Conservation (phyloP, 208 protist genomes). For the Leishmania mexicana region DNA sequence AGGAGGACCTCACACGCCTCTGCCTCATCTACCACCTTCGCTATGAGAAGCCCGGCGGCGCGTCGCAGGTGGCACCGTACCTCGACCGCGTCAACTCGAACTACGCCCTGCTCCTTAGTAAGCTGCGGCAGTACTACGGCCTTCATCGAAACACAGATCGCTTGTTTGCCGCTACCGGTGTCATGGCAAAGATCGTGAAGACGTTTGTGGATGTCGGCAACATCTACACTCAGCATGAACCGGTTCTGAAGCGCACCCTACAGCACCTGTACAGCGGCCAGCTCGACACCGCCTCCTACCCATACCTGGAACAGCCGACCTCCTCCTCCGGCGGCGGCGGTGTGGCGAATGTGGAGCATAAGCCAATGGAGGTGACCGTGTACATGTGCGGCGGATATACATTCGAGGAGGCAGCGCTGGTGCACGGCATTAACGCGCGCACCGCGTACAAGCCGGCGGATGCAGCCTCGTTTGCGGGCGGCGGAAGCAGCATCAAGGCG, state of each 20-base stretch:
- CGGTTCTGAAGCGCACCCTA: conserved; percentile 87
- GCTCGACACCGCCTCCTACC: conserved; percentile 52
- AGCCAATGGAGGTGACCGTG: conserved; percentile 68
- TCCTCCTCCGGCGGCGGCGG: conserved; percentile 28
- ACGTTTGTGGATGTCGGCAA: conserved; percentile 93
- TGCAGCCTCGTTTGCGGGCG: conserved; percentile 36
- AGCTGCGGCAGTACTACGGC: conserved; percentile 74
- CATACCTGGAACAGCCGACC: conserved; percentile 53
- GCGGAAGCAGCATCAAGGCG: conserved; percentile 34
- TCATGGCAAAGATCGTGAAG: conserved; percentile 83
- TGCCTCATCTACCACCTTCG: conserved; percentile 85
- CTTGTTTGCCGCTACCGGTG: conserved; percentile 87
- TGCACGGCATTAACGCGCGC: conserved; percentile 67
- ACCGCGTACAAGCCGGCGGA: conserved; percentile 63
- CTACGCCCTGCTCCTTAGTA: conserved; percentile 46
- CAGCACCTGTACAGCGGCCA: conserved; percentile 67
- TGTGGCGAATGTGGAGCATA: conserved; percentile 32
- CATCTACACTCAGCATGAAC: conserved; percentile 98
- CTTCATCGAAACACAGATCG: conserved; percentile 65
- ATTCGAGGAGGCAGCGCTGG: conserved; percentile 79
- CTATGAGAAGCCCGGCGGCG: conserved; percentile 59
- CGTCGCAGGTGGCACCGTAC: conserved; percentile 34
- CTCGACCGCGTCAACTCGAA: conserved; percentile 47
- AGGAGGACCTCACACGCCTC: conserved; percentile 66
- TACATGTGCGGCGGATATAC: conserved; percentile 91